Evolutionary conservation across 345 rosid species (phyloP), one percentile per base, ranked within the genome.

Genomic region (Hypericum androsaemum): DNA sequence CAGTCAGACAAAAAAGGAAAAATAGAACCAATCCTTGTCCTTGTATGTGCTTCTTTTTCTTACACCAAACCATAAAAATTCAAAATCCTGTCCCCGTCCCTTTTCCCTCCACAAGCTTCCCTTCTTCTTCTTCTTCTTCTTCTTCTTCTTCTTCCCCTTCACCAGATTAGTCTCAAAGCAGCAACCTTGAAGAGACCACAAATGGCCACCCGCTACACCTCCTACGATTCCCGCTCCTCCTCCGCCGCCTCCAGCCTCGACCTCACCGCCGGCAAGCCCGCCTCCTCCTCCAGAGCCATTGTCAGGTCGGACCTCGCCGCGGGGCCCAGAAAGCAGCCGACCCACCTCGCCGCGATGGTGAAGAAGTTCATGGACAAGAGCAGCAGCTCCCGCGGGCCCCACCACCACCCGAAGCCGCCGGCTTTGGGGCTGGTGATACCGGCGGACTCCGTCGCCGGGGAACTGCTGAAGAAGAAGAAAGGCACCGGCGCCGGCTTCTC

Each of bases 291-390:
- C 5, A 46, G 50, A 46, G 50, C 50, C 10, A 17, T 46, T 10
- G 50, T 46, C 28, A 46, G 22, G 22, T 46, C 50, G 10, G 22
- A 46, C 3, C 22, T 32, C 32, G 15, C 50, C 50, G 50, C 15
- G 8, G 28, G 15, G 9, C 22, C 50, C 50, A 17, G 22, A 14
- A 5, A 13, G 32, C 15, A 46, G 22, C 22, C 32, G 3, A 14
- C 9, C 9, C 14, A 17, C 50, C 5, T 9, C 50, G 22, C 75
- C 9, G 39, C 53, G 11, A 69, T 82, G 92, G 77, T 90, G 64
- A 87, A 79, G 88, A 86, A 68, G 56, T 78, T 89, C 39, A 62
- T 90, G 84, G 83, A 77, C 10, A 80, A 69, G 66, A 83, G 77
- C 64, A 0, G 28, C 59, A 0, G 37, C 45, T 8, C 51, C 59